A percentile compares a stretch with the other conserved stretches of the same genome.
Evolutionary conservation across 306 rosid species (phyloP).

Genomic region (Lathyrus tuberosus): DNA sequence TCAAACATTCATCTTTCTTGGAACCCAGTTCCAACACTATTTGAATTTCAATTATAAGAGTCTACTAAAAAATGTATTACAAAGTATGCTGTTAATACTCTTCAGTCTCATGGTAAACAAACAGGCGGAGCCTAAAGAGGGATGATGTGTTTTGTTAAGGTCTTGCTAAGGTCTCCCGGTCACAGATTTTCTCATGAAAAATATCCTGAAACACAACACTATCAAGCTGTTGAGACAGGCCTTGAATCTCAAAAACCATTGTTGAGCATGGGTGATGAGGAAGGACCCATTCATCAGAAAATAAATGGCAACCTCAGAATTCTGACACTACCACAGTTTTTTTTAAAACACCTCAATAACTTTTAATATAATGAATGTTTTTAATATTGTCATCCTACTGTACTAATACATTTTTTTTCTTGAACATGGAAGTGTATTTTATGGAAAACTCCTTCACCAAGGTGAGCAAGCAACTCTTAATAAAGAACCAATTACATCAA

Average conservation of each 20-base stretch:
- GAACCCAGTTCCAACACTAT: no score
- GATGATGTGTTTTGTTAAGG: no score
- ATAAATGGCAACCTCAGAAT: not conserved
- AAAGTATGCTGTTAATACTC: no score
- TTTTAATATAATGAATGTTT: no score
- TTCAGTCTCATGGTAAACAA: not conserved
- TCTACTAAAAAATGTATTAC: not conserved
- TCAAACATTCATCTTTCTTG: no score
- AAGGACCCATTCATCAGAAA: not conserved
- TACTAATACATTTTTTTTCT: not conserved
- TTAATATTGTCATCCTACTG: no score
- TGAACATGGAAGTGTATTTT: not conserved
- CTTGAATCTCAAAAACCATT: not conserved
- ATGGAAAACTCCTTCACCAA: not conserved
- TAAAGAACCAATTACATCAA: no score
- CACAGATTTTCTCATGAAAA: not conserved
- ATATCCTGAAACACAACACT: not conserved
- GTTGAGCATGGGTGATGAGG: not conserved
- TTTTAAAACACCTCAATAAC: no score
- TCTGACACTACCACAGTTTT: not conserved
- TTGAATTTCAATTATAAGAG: no score
- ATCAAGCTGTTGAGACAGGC: not conserved
- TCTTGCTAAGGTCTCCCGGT: not conserved
- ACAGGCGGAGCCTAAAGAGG: not conserved
- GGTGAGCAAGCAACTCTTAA: not conserved